These are phyloP conservation scores for Paradendryphiella salina DNA, from an alignment of 2,329 filamentous ascomycete genomes.

Conservation along the genomic window DNA sequence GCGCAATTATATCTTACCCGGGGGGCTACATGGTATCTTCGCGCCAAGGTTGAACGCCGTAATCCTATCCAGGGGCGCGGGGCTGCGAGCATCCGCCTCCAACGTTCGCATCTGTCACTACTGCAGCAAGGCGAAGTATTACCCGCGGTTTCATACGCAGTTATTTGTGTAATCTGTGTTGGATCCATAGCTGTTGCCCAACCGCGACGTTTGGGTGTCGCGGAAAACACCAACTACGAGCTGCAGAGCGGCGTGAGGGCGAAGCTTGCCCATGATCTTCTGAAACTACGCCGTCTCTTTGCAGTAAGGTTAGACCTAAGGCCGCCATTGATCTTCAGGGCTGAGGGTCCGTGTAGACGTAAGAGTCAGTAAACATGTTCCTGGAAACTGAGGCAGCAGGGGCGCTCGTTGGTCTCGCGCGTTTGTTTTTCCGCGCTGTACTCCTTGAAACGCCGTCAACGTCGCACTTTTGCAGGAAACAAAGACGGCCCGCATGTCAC, in stretches of 20 bases:
- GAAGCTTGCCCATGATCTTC: constrained; percentile 13
- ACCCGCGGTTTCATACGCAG: constrained; percentile 13
- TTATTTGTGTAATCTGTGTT: constrained; percentile 8
- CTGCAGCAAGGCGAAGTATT: constrained; percentile 19
- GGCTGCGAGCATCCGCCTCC: constrained; percentile 22
- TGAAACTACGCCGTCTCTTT: constrained; percentile 29
- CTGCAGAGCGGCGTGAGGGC: constrained; percentile 8
- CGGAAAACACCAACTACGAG: constrained; percentile 6
- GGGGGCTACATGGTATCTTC: constrained; percentile 22
- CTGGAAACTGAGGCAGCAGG: constrained; percentile 27
- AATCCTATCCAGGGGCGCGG: constrained; percentile 24
- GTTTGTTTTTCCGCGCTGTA: constrained; percentile 25
- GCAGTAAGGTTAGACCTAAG: constrained; percentile 14
- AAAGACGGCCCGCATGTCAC: constrained; percentile 10
- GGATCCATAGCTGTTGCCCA: constrained; percentile 12
- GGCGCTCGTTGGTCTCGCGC: constrained; percentile 26
- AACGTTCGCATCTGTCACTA: constrained; percentile 8
- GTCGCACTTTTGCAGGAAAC: constrained; percentile 36
- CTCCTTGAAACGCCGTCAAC: constrained; percentile 36
- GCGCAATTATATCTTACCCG: constrained; percentile 28
- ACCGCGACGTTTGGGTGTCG: constrained; percentile 8
- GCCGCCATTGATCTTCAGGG: neutral
- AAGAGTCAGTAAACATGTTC: constrained; percentile 22
- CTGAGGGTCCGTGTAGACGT: constrained; percentile 6
- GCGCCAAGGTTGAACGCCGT: constrained; percentile 19